Percentiles rank a stretch among this genome's conserved stretches.
Evolutionary conservation across 2,329 filamentous ascomycete genomes (phyloP).

Genomic region (Aspergillus bombycis): DNA sequence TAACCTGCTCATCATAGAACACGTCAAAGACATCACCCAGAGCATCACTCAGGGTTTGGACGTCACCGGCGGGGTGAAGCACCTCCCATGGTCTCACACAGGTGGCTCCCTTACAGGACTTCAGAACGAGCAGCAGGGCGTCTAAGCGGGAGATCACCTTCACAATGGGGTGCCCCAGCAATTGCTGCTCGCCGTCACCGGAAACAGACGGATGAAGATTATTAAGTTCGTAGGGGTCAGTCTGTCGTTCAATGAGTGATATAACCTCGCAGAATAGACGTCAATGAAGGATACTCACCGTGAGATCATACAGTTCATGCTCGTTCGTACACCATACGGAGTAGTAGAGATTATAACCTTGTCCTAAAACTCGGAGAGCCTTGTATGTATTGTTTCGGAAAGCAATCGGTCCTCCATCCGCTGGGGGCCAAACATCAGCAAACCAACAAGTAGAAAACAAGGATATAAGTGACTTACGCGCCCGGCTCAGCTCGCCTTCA

Average conservation of each 20-base stretch:
- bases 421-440: background rate
- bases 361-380: slow-evolving; percentile 28
- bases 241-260: background rate
- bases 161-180: background rate
- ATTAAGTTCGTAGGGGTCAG: slow-evolving; percentile 7
- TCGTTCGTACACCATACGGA: slow-evolving; percentile 40
- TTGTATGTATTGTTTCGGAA: slow-evolving; percentile 21
- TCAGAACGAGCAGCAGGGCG: slow-evolving; percentile 2
- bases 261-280: fast-evolving
- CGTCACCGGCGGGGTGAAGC: slow-evolving; percentile 34
- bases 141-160: slow-evolving; percentile 9
- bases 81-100: slow-evolving; percentile 42
- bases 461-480: background rate
- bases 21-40: slow-evolving; percentile 12
- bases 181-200: background rate
- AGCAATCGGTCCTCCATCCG: background rate
- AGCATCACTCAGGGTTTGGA: slow-evolving; percentile 35
- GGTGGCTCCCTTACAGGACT: slow-evolving; percentile 33
- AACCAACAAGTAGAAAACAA: fast-evolving
- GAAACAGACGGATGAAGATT: background rate
- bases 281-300: background rate
- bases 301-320: slow-evolving; percentile 38
- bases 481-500: background rate
- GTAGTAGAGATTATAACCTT: slow-evolving; percentile 38
- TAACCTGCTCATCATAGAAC: background rate